Evolutionary conservation across 2,329 filamentous ascomycete genomes (phyloP), one percentile per base, ranked within the genome.

Genomic region (Fusarium chaquense): DNA sequence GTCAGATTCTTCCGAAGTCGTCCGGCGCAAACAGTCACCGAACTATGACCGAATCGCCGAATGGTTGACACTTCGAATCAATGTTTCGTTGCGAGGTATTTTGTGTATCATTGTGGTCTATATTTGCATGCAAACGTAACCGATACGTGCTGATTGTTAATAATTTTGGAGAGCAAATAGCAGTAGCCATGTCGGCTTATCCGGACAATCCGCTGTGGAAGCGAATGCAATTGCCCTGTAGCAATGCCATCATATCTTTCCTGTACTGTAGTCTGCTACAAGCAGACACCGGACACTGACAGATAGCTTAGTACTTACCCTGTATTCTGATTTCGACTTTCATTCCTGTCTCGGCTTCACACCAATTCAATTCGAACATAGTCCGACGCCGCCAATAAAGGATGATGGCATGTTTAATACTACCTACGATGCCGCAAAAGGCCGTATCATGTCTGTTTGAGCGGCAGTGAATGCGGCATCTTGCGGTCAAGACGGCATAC

Each of bases 21-120:
- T 72, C 65, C 60, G 67, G 49, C 35, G 68, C 46, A 56, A 56
- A 56, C 65, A 57, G 59, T 77, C 56, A 65, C 76, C 76, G 76
- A 78, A 70, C 73, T 75, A 77, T 76, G 73, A 62, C 76, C 76
- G 64, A 75, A 55, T 61, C 54, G 43, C 58, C 69, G 43, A 35
- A 38, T 47, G 52, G 40, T 55, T 36, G 24, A 35, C 26, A 52
- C n/a, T 43, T 52, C 22, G 32, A 50, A 30, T n/a, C 50, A 53
- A 53, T 43, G 26, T 22, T 50, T 65, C 33, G 33, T 16, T 40
- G 32, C 6, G 24, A 51, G 18, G 6, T 16, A 30, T 51, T 28
- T 41, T 24, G 22, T 7, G 49, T 26, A 57, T 26, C 40, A 38
- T 28, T 16, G n/a, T 58, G 54, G 13, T 44, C 38, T 33, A 18